These are phyloP conservation scores for Tolypocladium pustulatum DNA, from an alignment of 2,329 filamentous ascomycete species.

Conservation along the genomic window DNA sequence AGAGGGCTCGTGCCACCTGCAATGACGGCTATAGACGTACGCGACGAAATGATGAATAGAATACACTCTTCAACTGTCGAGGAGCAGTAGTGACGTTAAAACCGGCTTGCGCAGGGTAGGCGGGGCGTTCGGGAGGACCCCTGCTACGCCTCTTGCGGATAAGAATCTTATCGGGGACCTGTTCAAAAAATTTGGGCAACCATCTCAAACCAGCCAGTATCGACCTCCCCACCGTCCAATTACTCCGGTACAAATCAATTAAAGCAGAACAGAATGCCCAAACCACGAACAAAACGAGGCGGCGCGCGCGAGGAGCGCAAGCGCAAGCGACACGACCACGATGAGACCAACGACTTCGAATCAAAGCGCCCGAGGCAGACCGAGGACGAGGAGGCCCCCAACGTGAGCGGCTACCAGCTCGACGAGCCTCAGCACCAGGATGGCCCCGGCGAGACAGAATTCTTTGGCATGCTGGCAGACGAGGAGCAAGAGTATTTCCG, in stretches of 20 bases:
- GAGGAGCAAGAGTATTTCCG: slow-evolving; percentile 96
- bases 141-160: neutral
- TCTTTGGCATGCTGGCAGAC: slow-evolving; percentile 87
- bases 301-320: slow-evolving; percentile 28
- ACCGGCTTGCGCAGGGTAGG: neutral
- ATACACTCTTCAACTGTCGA: neutral
- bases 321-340: slow-evolving; percentile 24
- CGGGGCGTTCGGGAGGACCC: neutral
- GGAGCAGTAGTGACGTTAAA: neutral
- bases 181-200: slow-evolving; percentile 1
- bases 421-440: slow-evolving; percentile 14
- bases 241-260: neutral
- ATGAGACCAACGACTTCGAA: slow-evolving; percentile 8
- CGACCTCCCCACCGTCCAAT: too few species aligned
- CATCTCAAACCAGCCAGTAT: neutral
- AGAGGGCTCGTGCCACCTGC: neutral
- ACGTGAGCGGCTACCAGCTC: slow-evolving; percentile 10
- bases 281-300: slow-evolving; percentile 32
- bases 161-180: slow-evolving; percentile 6
- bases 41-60: neutral
- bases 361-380: slow-evolving; percentile 15
- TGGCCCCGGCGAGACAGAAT: slow-evolving; percentile 50
- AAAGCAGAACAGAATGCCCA: slow-evolving; percentile 24
- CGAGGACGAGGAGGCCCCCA: slow-evolving; percentile 8
- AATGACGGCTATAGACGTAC: neutral